Base-by-base conservation (phyloP, 164 flowering plant genomes). In the Sextonia rubra region DNA sequence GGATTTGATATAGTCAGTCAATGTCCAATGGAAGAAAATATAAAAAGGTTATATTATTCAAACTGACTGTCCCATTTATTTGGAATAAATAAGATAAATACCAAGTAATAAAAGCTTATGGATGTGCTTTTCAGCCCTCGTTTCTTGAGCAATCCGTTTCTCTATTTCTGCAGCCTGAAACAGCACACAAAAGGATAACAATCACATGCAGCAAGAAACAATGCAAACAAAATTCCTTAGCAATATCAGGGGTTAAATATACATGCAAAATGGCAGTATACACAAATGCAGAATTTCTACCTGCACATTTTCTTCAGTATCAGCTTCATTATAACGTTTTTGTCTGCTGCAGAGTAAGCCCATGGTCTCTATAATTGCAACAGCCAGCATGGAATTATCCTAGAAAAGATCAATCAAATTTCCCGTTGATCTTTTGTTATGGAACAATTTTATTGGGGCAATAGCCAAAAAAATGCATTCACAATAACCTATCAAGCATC, bases 51-150 rank as follows among this genome's bases (percentile, higher is more conserved):
- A 52, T 15, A 52, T 52, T 52, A 52, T 20, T 52, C n/a, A 15
- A 20, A 52, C 17, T 52, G 58, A 52, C 58, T 9, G 25, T 24
- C 8, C 14, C 44, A 12, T 44, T 32, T 44, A 37, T 37, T 22
- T 66, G 69, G 25, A 66, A 66, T 5, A 65, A n/a, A 23, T 66
- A 37, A 22, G 12, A 44, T 66, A 37, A 49, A 44, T 83, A 95
- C 99, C 99, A 75, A 95, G 97, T 29, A 95, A 84, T 55, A 95
- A 82, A 76, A 95, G 90, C 77, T 92, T 95, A 77, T 91, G 97
- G 47, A 95, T 95, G 77, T 92, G 99, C 79, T 87, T 90, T 74
- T 95, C 99, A 48, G 97, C 97, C 77, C 90, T 91, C 47, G 98
- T 83, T 85, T 92, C 98, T 82, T 85, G 97, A 79, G 91, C 96